Evolutionary conservation across 257 asterid species (phyloP).

Genomic region (Nicotiana knightiana): DNA sequence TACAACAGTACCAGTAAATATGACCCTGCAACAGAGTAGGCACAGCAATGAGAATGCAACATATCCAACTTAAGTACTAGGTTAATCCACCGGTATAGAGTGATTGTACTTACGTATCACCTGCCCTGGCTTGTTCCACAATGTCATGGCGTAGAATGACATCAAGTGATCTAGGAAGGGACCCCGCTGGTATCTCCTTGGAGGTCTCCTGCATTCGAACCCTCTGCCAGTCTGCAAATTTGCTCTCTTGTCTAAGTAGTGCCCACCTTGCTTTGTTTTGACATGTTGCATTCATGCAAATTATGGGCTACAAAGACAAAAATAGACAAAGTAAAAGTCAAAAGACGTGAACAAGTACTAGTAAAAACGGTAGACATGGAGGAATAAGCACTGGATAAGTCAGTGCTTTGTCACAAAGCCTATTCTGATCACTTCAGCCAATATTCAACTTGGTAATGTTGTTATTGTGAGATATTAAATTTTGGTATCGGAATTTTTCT

Average conservation of each 20-base stretch:
- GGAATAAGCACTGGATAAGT: background rate
- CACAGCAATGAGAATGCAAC: background rate
- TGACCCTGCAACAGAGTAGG: constrained; percentile 51
- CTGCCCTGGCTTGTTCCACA: constrained; percentile 97
- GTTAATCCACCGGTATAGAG: background rate
- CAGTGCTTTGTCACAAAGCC: background rate
- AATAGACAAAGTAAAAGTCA: background rate
- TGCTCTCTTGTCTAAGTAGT: constrained; percentile 92
- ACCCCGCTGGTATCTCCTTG: constrained; percentile 94
- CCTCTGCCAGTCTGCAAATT: constrained; percentile 99
- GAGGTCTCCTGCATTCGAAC: constrained; percentile 96
- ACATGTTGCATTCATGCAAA: constrained; percentile 90
- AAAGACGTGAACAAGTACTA: background rate
- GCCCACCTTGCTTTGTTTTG: constrained; percentile 84
- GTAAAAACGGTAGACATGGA: background rate
- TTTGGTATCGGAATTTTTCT: background rate
- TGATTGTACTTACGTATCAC: constrained; percentile 65
- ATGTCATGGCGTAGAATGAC: constrained; percentile 89
- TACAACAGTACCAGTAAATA: constrained; percentile 90
- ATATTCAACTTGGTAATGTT: background rate
- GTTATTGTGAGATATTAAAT: background rate
- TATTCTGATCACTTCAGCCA: background rate
- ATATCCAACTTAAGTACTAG: background rate
- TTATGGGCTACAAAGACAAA: constrained; percentile 61
- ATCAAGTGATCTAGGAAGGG: constrained; percentile 97